These are phyloP conservation scores for Pythium coloratum DNA, from an alignment of 352 stramenopile genomes.

Conservation along the genomic window DNA sequence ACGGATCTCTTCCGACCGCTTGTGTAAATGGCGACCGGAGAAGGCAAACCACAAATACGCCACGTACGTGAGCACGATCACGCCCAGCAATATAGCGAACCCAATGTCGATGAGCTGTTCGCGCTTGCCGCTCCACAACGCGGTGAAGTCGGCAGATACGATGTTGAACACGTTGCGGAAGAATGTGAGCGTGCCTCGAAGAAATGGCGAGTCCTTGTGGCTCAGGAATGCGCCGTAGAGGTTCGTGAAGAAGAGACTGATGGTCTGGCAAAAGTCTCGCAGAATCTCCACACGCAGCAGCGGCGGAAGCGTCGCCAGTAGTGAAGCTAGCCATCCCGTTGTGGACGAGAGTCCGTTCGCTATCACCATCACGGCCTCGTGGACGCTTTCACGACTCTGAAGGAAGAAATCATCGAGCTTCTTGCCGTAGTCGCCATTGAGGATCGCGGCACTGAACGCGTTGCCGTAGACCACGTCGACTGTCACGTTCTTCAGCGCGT, in stretches of 20 bases:
- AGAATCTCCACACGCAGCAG: slow-evolving; percentile 44
- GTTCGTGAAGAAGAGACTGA: slow-evolving; percentile 44
- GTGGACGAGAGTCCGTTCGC: slow-evolving; percentile 16
- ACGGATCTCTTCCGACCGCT: slow-evolving; percentile 42
- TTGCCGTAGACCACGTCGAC: slow-evolving; percentile 36
- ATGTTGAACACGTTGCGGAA: slow-evolving; percentile 34
- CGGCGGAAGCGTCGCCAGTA: slow-evolving; percentile 33
- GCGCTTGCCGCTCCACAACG: slow-evolving; percentile 19
- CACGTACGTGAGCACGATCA: slow-evolving; percentile 33
- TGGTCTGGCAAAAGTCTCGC: slow-evolving; percentile 49
- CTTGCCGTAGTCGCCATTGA: slow-evolving; percentile 25
- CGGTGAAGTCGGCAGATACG: slow-evolving; percentile 30
- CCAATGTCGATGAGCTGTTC: slow-evolving; percentile 27
- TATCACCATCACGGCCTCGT: slow-evolving; percentile 30
- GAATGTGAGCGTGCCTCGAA: slow-evolving; percentile 22
- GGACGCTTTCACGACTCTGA: slow-evolving; percentile 32
- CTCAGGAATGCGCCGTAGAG: slow-evolving; percentile 35
- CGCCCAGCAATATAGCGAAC: slow-evolving; percentile 29
- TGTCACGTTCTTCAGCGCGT: slow-evolving; percentile 11
- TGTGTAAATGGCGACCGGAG: slow-evolving; percentile 36
- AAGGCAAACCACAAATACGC: slow-evolving; percentile 47
- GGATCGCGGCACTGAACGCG: slow-evolving; percentile 29
- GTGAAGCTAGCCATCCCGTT: slow-evolving; percentile 10
- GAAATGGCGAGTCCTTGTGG: slow-evolving; percentile 19
- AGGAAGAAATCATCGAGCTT: slow-evolving; percentile 30